Base-by-base conservation (phyloP, 1,284 basidiomycete genomes). In the Acaromyces ingoldii region DNA sequence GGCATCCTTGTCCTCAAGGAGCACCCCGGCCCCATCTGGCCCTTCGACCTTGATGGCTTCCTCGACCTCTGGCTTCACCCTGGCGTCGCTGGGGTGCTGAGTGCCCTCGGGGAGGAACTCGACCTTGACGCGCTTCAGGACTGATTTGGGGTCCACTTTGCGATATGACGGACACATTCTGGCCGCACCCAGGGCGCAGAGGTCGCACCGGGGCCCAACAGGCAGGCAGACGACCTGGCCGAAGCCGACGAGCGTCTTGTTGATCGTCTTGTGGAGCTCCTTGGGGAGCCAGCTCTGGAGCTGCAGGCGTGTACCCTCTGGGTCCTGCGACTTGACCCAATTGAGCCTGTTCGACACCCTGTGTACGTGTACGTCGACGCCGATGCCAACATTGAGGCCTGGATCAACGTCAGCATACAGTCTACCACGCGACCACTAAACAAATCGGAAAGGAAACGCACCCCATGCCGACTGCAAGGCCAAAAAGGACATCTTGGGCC, bases 291-390 rank as follows among this genome's bases (percentile, higher is more conserved):
- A 75, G 30, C 61, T 65, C 45, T 75, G 71, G 4, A 75, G 49
- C 19, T 64, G 65, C 9, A 72, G 51, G 0, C 73, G 49, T 0
- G 93, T 96, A 68, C 88, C 83, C 74, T 97, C 92, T 0, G 93
- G 88, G 1, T 81, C 87, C 64, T 85, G 89, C 0, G 91, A 93
- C 49, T 83, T 82, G 75, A 95, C 90, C 93, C 93, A 97, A 21
- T 87, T 85, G 0, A 97, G 77, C 17, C 91, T 81, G 66, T 96
- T 93, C 11, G 91, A 90, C 52, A 97, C 92, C 0, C 93, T 81
- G 65, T 97, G 91, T 1, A 98, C 93, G 70, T 98, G 91, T 0
- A 90, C 87, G 66, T 97, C 93, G 0, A 97, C 92, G 0, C 93
- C 93, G 33, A 98, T 95, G 0, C 92, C 93, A n/a, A 83, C 80